Evolutionary conservation across 2,329 filamentous ascomycete genomes (phyloP), one percentile per base, ranked within the genome.

Genomic region (Helminthosporium solani): DNA sequence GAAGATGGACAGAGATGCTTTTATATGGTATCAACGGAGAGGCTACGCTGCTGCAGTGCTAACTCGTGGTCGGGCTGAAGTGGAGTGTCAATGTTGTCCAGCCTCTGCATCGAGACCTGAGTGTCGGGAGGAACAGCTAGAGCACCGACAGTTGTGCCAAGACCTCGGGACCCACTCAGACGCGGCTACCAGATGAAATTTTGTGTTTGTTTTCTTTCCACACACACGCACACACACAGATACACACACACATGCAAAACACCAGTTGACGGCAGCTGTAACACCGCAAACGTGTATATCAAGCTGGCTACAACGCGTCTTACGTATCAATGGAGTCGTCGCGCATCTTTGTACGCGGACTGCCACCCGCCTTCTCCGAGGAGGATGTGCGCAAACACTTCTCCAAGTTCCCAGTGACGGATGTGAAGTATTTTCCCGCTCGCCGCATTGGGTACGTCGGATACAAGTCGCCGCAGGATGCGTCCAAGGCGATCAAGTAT

Each of bases 381-480:
- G 84, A 86, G 42, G 88, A 95, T 56, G 87, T 97, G 67, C 85
- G 84, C 67, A 90, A 88, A 67, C 91, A 97, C 74, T 99, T 99
- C 72, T 82, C 87, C 49, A 80, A 82, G 60, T 86, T 85, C 52
- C 77, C 87, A 53, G 83, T 96, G 66, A 97, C 92, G 42, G 94
- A 99, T 74, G 83, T 90, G 61, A 95, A 95, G 79, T 82, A 96
- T 67, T 88, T 97, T 66, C 83, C 89, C 5, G 85, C 90, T 64
- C 84, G 94, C 62, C 83, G 91, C 58, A 96, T 99, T 71, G 94
- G 91, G 60, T 99, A 96, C 78, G 84, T 99, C 49, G 94, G 94
- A 53, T 97, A 92, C 78, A 91, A 88, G 73, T 88, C 82, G 41
- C 76, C 87, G 12, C 83, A 92, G 52, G 86, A 89, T 67, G 94